A percentile compares a stretch with the other conserved stretches of the same genome.
These are phyloP conservation scores for Cryomyces antarcticus DNA, from an alignment of 495 filamentous ascomycete species.

Conservation along the genomic window DNA sequence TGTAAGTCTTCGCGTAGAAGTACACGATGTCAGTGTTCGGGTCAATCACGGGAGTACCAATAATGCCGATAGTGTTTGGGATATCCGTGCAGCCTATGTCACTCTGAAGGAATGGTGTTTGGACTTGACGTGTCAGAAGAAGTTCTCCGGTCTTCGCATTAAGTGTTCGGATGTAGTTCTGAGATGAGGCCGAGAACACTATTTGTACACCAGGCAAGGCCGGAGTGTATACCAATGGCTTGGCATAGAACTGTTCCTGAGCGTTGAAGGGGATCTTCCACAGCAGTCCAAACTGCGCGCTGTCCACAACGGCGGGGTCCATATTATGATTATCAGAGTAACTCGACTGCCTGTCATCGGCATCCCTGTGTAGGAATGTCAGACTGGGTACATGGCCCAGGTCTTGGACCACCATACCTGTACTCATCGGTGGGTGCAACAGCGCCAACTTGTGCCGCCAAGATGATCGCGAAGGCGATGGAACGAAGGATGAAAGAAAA, in stretches of 20 bases:
- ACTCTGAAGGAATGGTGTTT: conserved; percentile 16
- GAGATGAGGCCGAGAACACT: conserved; percentile 25
- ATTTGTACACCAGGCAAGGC: conserved; percentile 15
- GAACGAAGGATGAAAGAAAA: no score
- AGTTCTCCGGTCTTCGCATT: conserved; percentile 20
- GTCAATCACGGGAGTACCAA: conserved; percentile 26
- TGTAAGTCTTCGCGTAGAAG: conserved; percentile 25
- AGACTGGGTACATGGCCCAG: no score
- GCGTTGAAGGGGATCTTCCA: conserved; percentile 22
- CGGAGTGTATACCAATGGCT: conserved; percentile 27
- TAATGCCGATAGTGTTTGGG: conserved; percentile 24
- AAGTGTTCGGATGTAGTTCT: conserved; percentile 27
- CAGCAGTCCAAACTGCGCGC: conserved; percentile 22
- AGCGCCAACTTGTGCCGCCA: no score
- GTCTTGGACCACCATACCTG: no score
- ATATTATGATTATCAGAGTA: no score
- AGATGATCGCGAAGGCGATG: no score
- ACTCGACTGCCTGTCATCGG: neutral
- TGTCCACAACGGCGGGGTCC: conserved; percentile 15
- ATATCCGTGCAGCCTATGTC: conserved; percentile 29
- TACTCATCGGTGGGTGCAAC: no score
- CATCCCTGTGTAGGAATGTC: no score
- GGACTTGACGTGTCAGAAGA: conserved; percentile 14
- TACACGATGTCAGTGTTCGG: conserved; percentile 24
- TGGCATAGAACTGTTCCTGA: conserved; percentile 23